Evolutionary conservation across 768 basidiomycete species (phyloP).

Genomic region (Phlebiopsis flavidoalba): DNA sequence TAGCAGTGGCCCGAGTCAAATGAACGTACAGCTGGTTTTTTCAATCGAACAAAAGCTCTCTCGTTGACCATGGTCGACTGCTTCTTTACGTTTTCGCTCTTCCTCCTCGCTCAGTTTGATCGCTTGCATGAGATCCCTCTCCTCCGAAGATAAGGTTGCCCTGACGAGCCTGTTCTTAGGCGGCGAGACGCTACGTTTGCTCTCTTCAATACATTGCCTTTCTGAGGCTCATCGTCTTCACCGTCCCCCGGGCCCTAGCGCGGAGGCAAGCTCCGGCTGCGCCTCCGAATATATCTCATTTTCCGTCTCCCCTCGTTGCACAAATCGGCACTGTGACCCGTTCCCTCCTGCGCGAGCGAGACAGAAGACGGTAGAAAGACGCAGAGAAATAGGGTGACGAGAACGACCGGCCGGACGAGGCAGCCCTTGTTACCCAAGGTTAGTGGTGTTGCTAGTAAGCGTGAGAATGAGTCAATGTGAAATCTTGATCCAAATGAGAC

Average conservation of each 20-base stretch:
- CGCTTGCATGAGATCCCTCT: conserved; percentile 80
- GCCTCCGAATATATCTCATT: conserved; percentile 43
- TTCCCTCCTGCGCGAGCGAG: not conserved
- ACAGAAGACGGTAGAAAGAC: not conserved
- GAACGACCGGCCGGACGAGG: not conserved
- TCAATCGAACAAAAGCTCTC: conserved; percentile 80
- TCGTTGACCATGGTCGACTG: conserved; percentile 72
- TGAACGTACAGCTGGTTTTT: conserved; percentile 65
- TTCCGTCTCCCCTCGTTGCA: conserved; percentile 24
- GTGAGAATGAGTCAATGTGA: not conserved
- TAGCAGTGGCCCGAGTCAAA: not conserved
- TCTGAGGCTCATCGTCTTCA: conserved; percentile 84
- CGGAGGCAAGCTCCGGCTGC: conserved; percentile 25
- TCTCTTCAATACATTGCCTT: conserved; percentile 89
- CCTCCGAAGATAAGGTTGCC: conserved; percentile 49
- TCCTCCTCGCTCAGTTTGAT: conserved; percentile 88
- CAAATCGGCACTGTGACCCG: conserved; percentile 36
- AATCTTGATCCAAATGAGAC: not conserved
- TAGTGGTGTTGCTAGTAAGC: no score
- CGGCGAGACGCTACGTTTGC: conserved; percentile 53
- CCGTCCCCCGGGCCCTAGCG: conserved; percentile 26
- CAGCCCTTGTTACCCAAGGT: no score
- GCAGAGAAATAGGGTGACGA: not conserved
- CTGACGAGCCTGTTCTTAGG: conserved; percentile 60
- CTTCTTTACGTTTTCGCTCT: conserved; percentile 68